phyloP scores from a whole-genome alignment of 495 filamentous ascomycete genomes.

The Lophiostoma macrostomum region DNA sequence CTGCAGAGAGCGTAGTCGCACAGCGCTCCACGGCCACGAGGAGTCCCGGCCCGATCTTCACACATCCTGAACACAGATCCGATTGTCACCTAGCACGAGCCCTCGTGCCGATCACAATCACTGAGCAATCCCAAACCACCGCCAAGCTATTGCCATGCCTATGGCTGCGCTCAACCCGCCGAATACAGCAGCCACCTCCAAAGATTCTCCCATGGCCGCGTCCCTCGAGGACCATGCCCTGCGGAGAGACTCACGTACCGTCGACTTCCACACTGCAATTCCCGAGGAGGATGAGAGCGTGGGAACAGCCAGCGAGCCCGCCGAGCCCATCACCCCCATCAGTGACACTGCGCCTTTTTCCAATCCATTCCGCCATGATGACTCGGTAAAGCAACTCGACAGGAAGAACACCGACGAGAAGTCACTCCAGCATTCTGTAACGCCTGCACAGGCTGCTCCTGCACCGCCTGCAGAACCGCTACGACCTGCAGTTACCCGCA shows the following conservation, averaged over 20 bases:
- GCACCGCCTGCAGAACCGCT: not conserved
- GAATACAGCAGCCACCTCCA: not conserved
- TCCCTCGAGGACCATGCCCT: not conserved
- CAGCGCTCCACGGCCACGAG: slow-evolving; percentile 12
- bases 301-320: slow-evolving; percentile 32
- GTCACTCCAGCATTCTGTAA: not conserved
- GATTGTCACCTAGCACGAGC: slow-evolving; percentile 15
- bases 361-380: slow-evolving; percentile 26
- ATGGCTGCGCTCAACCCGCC: not conserved
- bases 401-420: not conserved
- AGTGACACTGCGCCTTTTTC: slow-evolving; percentile 22
- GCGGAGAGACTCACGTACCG: slow-evolving; percentile 25
- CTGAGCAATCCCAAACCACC: not conserved
- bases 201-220: slow-evolving; percentile 6
- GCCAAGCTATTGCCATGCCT: slow-evolving; percentile 28
- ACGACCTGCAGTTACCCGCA: slow-evolving; percentile 11
- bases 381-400: slow-evolving; percentile 1
- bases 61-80: slow-evolving; percentile 5
- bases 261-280: slow-evolving; percentile 24
- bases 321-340: slow-evolving; percentile 32
- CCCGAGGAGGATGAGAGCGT: slow-evolving; percentile 35
- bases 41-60: not conserved
- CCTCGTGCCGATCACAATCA: slow-evolving; percentile 25
- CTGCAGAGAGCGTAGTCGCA: slow-evolving; percentile 32
- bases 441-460: not conserved